phyloP scores from a whole-genome alignment of 805 yeast species.

The Sugiyamaella valdiviana region DNA sequence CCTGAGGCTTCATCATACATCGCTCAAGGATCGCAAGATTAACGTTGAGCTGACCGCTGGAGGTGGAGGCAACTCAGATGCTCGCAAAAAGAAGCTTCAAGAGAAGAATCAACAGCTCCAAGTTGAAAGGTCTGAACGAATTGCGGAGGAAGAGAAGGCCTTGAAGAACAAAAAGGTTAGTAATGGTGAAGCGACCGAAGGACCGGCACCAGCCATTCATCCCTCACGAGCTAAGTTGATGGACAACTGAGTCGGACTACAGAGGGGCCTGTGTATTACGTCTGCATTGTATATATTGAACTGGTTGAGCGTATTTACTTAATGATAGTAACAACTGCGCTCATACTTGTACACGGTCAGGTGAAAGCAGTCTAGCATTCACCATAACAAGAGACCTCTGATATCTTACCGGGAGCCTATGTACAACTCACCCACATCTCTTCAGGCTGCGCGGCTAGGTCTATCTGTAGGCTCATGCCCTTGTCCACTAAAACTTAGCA shows the following conservation, averaged over 20 bases:
- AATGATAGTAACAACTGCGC: no score
- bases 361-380: no score
- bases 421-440: no score
- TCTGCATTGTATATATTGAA: not conserved
- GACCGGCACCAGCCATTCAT: slow-evolving; percentile 11
- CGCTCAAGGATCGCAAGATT: slow-evolving; percentile 64
- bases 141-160: slow-evolving; percentile 40
- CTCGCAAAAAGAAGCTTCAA: slow-evolving; percentile 54
- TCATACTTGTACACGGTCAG: no score
- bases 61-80: slow-evolving; percentile 88
- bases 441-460: no score
- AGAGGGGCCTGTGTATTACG: not conserved
- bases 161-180: slow-evolving; percentile 20
- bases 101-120: slow-evolving; percentile 71
- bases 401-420: no score
- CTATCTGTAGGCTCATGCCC: no score
- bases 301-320: no score
- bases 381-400: no score
- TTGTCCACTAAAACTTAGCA: no score
- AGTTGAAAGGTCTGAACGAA: slow-evolving; percentile 59
- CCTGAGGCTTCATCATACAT: slow-evolving; percentile 72
- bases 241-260: not conserved
- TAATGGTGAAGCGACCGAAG: slow-evolving; percentile 12
- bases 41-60: slow-evolving; percentile 97
- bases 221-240: slow-evolving; percentile 13